Conservation (phyloP, 2,329 filamentous ascomycete genomes). For the Juglanconis sp. region DNA sequence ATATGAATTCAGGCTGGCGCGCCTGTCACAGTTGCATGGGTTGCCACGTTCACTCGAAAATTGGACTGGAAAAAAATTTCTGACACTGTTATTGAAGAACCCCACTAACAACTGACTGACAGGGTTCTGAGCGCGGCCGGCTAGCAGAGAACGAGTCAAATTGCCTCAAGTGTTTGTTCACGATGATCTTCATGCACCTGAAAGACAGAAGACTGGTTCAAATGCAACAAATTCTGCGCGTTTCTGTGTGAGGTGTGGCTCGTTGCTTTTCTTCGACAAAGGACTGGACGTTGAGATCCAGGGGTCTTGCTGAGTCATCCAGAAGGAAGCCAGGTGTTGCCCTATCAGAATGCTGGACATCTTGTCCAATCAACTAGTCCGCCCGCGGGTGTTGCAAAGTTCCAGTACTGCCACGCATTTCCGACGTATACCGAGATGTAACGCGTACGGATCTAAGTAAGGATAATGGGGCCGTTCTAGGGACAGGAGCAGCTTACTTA, state of each 20-base stretch:
- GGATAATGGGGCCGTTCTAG: too few relatives aligned
- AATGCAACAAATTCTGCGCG: neutral
- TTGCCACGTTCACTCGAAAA: too few relatives aligned
- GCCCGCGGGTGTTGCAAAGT: too few relatives aligned
- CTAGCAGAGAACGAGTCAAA: conserved; percentile 10
- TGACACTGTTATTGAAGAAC: neutral
- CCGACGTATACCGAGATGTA: too few relatives aligned
- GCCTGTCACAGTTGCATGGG: too few relatives aligned
- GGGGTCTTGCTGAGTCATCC: conserved; percentile 11
- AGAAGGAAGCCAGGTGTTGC: too few relatives aligned
- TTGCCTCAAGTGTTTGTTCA: neutral
- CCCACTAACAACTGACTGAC: neutral
- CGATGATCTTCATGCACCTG: conserved; percentile 1
- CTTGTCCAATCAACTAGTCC: too few relatives aligned
- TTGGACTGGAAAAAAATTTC: neutral
- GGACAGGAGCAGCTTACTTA: too few relatives aligned
- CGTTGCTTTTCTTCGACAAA: neutral
- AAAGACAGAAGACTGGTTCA: neutral
- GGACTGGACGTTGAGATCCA: conserved; percentile 6
- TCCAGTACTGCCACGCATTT: too few relatives aligned
- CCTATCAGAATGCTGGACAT: too few relatives aligned
- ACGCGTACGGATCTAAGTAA: too few relatives aligned
- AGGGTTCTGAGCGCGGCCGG: conserved; percentile 5
- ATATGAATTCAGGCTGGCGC: too few relatives aligned
- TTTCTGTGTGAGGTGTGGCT: neutral